Evolutionary conservation across 1,284 basidiomycete species (phyloP).

Genomic region (Ganoderma meredithae): DNA sequence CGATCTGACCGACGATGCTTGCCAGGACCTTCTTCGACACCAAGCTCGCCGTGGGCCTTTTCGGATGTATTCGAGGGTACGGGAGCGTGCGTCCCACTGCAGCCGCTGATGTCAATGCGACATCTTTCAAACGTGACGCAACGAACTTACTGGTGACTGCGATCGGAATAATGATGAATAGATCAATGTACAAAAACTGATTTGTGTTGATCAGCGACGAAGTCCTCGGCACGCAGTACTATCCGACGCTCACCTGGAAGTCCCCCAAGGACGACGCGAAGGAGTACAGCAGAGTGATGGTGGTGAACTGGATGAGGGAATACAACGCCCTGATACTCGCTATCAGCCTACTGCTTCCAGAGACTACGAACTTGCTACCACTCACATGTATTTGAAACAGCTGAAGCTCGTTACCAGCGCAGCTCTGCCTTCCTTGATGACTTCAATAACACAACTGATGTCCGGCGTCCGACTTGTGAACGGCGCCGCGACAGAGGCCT

Average conservation of each 20-base stretch:
- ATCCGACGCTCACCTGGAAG: slow-evolving; percentile 74
- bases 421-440: slow-evolving; percentile 95
- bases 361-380: slow-evolving; percentile 33
- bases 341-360: slow-evolving; percentile 16
- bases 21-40: slow-evolving; percentile 96
- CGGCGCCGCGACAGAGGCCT: slow-evolving; percentile 98
- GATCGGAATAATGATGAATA: slow-evolving; percentile 97
- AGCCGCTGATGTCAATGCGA: slow-evolving; percentile 27
- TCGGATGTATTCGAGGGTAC: slow-evolving; percentile 86
- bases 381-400: slow-evolving; percentile 99
- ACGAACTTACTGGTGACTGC: slow-evolving; percentile 88
- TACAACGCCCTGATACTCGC: slow-evolving; percentile 75
- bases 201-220: slow-evolving; percentile 19
- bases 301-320: slow-evolving; percentile 90
- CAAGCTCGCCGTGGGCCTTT: slow-evolving; percentile 94
- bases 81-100: slow-evolving; percentile 95
- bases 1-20: slow-evolving; percentile 93
- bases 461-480: slow-evolving; percentile 96
- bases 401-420: slow-evolving; percentile 98
- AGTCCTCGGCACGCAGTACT: slow-evolving; percentile 11
- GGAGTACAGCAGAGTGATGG: slow-evolving; percentile 92
- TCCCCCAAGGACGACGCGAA: slow-evolving; percentile 97
- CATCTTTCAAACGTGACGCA: slow-evolving; percentile 3
- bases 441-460: slow-evolving; percentile 95
- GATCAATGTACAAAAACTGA: slow-evolving; percentile 96